phyloP scores from a whole-genome alignment of 768 basidiomycete genomes.

The Russula brevipes region DNA sequence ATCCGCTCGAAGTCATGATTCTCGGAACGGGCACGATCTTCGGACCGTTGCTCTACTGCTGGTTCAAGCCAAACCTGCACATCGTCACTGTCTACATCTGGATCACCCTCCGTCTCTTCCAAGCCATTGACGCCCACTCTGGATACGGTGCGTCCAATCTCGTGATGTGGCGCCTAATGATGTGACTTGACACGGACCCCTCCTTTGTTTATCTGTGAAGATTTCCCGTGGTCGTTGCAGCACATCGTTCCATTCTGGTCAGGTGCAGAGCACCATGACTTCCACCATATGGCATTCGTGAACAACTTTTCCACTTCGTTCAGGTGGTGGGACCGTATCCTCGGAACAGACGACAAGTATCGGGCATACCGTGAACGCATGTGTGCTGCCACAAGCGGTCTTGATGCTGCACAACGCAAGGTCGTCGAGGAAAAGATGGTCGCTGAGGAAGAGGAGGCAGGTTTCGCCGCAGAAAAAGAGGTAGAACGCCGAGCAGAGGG shows the following conservation, averaged over 20 bases:
- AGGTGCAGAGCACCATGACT: conserved; percentile 96
- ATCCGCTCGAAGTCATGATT: conserved; percentile 93
- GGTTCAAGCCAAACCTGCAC: conserved; percentile 72
- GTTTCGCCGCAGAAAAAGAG: conserved; percentile 57
- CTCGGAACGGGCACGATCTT: conserved; percentile 87
- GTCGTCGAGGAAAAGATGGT: conserved; percentile 58
- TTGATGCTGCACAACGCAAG: conserved; percentile 47
- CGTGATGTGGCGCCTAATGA: neutral
- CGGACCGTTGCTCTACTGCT: conserved; percentile 84
- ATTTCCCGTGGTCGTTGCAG: conserved; percentile 97
- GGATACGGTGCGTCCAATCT: conserved; percentile 63
- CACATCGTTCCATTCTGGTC: conserved; percentile 95
- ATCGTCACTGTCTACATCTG: conserved; percentile 91
- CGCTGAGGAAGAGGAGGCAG: conserved; percentile 70
- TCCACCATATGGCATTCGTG: conserved; percentile 95
- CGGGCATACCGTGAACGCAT: conserved; percentile 69
- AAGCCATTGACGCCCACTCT: conserved; percentile 95
- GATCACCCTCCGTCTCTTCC: conserved; percentile 92
- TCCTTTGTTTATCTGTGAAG: conserved; percentile 33
- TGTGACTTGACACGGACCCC: neutral
- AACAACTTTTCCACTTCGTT: conserved; percentile 94
- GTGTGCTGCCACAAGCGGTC: conserved; percentile 42
- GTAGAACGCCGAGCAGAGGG: conserved; percentile 32
- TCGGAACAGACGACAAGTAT: conserved; percentile 91
- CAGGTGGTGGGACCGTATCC: conserved; percentile 86